phyloP scores from a whole-genome alignment of 2,329 filamentous ascomycete genomes.

The Claviceps sp. region DNA sequence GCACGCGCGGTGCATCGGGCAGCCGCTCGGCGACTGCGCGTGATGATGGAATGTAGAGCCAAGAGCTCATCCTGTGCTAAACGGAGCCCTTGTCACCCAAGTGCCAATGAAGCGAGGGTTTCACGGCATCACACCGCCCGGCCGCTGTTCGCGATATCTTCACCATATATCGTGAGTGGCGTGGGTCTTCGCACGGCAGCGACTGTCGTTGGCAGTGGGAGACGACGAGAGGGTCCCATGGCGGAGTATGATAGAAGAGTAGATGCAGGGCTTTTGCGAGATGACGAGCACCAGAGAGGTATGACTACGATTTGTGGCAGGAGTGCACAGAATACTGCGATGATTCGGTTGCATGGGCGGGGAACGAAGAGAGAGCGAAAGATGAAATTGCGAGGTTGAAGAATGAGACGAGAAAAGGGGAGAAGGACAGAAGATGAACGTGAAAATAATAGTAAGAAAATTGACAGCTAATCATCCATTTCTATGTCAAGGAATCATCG shows the following conservation, averaged over 20 bases:
- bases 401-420: not conserved
- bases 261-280: slow-evolving; percentile 55
- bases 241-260: slow-evolving; percentile 82
- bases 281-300: slow-evolving; percentile 89
- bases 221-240: slow-evolving; percentile 52
- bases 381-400: too few species aligned
- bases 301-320: slow-evolving; percentile 6
- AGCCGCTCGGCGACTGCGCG: slow-evolving; percentile 9
- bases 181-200: slow-evolving; percentile 14
- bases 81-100: not conserved
- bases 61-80: slow-evolving; percentile 1
- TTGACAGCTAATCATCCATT: not conserved
- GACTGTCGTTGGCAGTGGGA: slow-evolving; percentile 12
- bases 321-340: slow-evolving; percentile 8
- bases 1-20: slow-evolving; percentile 6
- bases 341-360: too few species aligned
- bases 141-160: not conserved
- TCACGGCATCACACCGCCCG: not conserved
- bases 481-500: slow-evolving; percentile 56
- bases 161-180: not conserved
- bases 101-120: not conserved
- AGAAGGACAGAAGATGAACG: too few species aligned
- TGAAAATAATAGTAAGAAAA: not conserved
- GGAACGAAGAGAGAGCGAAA: too few species aligned
- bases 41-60: slow-evolving; percentile 5